These are phyloP conservation scores for Xylaria cubensis DNA, from an alignment of 495 filamentous ascomycete species.

Conservation along the genomic window DNA sequence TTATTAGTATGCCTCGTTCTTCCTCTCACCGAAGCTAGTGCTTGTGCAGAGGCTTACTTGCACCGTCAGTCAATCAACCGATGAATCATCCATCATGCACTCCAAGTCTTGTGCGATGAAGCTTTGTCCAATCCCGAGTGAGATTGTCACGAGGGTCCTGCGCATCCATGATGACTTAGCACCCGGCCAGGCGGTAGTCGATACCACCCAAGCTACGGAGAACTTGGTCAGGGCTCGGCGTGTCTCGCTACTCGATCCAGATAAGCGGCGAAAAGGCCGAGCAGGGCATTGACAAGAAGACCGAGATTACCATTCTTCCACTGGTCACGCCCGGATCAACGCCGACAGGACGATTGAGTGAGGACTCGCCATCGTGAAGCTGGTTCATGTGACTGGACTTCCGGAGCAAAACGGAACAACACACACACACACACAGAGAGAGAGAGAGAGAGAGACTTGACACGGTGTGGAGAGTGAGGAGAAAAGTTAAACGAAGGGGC, in stretches of 20 bases:
- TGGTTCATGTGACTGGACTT: slow-evolving; percentile 3
- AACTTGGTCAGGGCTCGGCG: neutral
- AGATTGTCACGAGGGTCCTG: slow-evolving; percentile 9
- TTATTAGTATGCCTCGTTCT: neutral
- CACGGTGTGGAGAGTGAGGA: neutral
- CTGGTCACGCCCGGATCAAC: neutral
- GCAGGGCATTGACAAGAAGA: neutral
- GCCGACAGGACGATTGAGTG: neutral
- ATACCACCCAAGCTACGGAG: neutral
- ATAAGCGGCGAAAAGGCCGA: slow-evolving; percentile 16
- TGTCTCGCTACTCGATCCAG: neutral
- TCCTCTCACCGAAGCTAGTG: neutral
- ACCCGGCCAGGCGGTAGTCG: neutral
- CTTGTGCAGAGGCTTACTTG: slow-evolving; percentile 1
- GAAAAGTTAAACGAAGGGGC: neutral
- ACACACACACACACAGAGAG: too few species aligned
- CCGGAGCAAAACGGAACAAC: neutral
- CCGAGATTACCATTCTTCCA: neutral
- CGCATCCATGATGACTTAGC: neutral
- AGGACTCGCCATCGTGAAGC: neutral
- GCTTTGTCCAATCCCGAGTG: slow-evolving; percentile 9
- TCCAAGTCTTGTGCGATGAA: neutral
- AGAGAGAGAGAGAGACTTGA: too few species aligned
- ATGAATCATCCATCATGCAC: slow-evolving; percentile 16
- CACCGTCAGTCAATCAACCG: slow-evolving; percentile 9